These are phyloP conservation scores for Pseudocercospora cruenta DNA, from an alignment of 2,329 filamentous ascomycete genomes.

Conservation along the genomic window DNA sequence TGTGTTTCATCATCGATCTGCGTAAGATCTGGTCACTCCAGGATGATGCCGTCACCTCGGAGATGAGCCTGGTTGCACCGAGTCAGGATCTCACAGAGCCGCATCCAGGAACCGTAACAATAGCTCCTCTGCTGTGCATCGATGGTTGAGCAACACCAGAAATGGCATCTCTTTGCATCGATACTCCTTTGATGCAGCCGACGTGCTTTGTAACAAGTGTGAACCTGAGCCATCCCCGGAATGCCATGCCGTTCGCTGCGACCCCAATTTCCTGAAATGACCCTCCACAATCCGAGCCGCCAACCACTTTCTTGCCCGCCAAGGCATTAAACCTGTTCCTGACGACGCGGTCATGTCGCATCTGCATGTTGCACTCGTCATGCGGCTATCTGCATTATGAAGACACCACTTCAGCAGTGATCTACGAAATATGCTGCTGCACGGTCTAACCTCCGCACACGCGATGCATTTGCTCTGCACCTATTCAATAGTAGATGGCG, in stretches of 20 bases:
- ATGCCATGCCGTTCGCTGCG: background rate
- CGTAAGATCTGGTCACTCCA: background rate
- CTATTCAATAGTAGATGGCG: slow-evolving; percentile 3
- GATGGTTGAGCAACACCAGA: too few relatives aligned
- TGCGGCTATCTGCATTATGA: slow-evolving; percentile 3
- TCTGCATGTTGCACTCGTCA: slow-evolving; percentile 6
- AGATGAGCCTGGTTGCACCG: background rate
- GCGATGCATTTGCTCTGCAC: background rate
- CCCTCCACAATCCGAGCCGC: background rate
- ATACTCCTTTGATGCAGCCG: too few relatives aligned
- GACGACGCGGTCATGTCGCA: background rate
- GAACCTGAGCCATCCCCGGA: too few relatives aligned
- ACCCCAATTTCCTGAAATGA: background rate
- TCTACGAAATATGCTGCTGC: background rate
- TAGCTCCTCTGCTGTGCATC: too few relatives aligned
- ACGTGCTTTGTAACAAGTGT: too few relatives aligned
- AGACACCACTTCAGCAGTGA: slow-evolving; percentile 4
- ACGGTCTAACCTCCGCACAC: background rate
- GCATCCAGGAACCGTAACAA: background rate
- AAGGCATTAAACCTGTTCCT: slow-evolving; percentile 8
- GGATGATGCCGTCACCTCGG: background rate
- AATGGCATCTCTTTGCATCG: too few relatives aligned
- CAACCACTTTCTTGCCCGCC: background rate
- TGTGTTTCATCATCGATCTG: background rate
- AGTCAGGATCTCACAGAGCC: background rate